Conservation (phyloP, 2,329 filamentous ascomycete species). For the Paecilomyces sp. region DNA sequence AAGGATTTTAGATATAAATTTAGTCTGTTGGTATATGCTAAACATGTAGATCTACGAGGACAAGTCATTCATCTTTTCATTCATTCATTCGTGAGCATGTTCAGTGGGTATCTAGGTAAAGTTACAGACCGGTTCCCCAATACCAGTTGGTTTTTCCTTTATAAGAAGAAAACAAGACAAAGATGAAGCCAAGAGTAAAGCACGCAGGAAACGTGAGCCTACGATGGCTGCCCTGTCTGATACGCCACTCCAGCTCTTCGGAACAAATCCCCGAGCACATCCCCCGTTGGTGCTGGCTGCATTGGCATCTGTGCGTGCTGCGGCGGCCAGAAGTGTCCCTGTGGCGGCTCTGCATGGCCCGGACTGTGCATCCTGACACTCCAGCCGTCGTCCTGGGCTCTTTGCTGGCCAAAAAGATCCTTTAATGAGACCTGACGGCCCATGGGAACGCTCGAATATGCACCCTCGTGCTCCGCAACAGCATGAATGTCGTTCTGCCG, state of each 20-base stretch:
- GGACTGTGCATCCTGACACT: conserved; percentile 42
- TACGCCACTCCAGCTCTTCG: conserved; percentile 34
- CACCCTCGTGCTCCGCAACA: conserved; percentile 27
- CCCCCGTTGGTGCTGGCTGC: conserved; percentile 11
- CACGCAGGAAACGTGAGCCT: background rate
- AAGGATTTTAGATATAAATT: background rate
- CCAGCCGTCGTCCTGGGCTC: conserved; percentile 45
- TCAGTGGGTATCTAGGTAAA: conserved; percentile 16
- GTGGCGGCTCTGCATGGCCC: conserved; percentile 12
- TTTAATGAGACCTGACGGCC: conserved; percentile 47
- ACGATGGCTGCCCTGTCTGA: conserved; percentile 13
- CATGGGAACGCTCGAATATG: conserved; percentile 39
- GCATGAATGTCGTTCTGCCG: conserved; percentile 25
- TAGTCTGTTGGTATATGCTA: background rate
- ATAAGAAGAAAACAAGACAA: background rate
- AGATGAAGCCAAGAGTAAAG: background rate
- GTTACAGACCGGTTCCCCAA: conserved; percentile 4
- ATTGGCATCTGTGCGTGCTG: conserved; percentile 9
- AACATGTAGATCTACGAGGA: conserved; percentile 1
- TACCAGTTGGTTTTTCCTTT: background rate
- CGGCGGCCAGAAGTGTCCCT: conserved; percentile 9
- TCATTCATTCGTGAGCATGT: conserved; percentile 7
- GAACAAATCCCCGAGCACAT: conserved; percentile 37
- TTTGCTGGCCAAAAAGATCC: conserved; percentile 50
- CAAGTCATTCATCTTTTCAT: conserved; percentile 1